Evolutionary conservation across 2,329 filamentous ascomycete species (phyloP), one percentile per base, ranked within the genome.

Genomic region (Chaetomium sp.): DNA sequence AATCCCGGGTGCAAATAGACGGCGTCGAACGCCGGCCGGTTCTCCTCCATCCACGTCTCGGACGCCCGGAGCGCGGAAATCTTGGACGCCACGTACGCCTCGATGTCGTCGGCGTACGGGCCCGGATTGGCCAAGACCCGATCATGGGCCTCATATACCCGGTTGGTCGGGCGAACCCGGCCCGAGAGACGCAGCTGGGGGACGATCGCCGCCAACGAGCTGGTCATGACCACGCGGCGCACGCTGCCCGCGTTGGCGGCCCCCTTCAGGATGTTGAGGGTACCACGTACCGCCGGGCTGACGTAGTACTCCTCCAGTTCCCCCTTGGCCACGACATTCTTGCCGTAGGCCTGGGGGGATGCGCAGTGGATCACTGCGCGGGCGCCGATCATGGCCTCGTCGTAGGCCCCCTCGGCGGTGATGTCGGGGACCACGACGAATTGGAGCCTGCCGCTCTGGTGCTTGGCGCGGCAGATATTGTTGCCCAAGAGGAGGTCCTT

Each of bases 81-180:
- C 61, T 74, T 74, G 57, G 69, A 69, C 1, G 70, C 68, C 3
- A 60, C 60, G 57, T 74, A 74, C 19, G 71, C 71, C 5, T 63
- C 66, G 38, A 71, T 64, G 48, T 64, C 62, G 53, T 63, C 63
- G 19, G 56, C 54, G 59, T 69, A 70, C 8, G 70, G 70, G 6
- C 11, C 44, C 7, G 14, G 42, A 3, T 8, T 36, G 37, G 62
- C 57, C 27, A 75, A 77, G 49, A 78, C 72, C 14, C 61, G 62
- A 41, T 64, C 61, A 35, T 58, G 52, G 35, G 61, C 57, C n/a
- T 45, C 36, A 32, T 62, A 55, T 4, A 55, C 55, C 5, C 50
- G 19, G 9, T 35, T 45, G 4, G 51, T 42, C 35, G 53, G 54
- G 12, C 59, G 46, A 27, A 4, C 11, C 34, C 40, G 46, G 10